A percentile compares a stretch with the other conserved stretches of the same genome.
phyloP scores from a whole-genome alignment of 306 rosid species.

The peach (Prunus persica) region DNA sequence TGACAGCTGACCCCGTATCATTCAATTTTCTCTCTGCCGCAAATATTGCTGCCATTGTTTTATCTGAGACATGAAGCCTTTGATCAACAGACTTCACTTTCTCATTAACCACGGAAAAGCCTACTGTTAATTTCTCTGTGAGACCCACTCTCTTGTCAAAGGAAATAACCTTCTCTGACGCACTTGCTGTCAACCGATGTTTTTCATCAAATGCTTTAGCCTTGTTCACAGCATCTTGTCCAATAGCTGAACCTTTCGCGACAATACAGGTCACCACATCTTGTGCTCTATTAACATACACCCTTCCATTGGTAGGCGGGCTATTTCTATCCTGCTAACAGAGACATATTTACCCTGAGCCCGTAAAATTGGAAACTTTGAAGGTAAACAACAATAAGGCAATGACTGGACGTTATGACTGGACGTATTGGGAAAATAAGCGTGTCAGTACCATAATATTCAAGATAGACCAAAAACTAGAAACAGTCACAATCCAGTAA shows the following conservation, averaged over 20 bases:
- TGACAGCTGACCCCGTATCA: conserved; percentile 89
- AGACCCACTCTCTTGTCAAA: conserved; percentile 81
- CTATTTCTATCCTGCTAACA: conserved; percentile 45
- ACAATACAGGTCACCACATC: conserved; percentile 71
- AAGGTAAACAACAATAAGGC: not conserved
- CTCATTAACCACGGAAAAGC: conserved; percentile 80
- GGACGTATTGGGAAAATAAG: not conserved
- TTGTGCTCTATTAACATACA: conserved; percentile 71
- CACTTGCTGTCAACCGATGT: conserved; percentile 78
- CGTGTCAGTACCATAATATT: not conserved
- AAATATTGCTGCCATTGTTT: conserved; percentile 87
- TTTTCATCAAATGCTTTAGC: conserved; percentile 98
- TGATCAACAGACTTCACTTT: conserved; percentile 90
- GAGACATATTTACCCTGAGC: conserved; percentile 8
- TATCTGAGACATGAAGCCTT: conserved; percentile 83
- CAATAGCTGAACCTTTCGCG: conserved; percentile 81
- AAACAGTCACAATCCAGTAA: not conserved
- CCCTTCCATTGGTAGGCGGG: conserved; percentile 49
- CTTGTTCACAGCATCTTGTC: conserved; percentile 83
- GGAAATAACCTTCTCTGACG: conserved; percentile 79
- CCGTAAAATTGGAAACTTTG: conserved; percentile 3
- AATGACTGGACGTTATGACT: not conserved
- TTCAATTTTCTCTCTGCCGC: conserved; percentile 88
- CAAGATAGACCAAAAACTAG: not conserved
- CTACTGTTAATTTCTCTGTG: conserved; percentile 74